A percentile compares a stretch with the other conserved stretches of the same genome.
phyloP scores from a whole-genome alignment of 768 basidiomycete species.

The Crassisporium funariophilum region DNA sequence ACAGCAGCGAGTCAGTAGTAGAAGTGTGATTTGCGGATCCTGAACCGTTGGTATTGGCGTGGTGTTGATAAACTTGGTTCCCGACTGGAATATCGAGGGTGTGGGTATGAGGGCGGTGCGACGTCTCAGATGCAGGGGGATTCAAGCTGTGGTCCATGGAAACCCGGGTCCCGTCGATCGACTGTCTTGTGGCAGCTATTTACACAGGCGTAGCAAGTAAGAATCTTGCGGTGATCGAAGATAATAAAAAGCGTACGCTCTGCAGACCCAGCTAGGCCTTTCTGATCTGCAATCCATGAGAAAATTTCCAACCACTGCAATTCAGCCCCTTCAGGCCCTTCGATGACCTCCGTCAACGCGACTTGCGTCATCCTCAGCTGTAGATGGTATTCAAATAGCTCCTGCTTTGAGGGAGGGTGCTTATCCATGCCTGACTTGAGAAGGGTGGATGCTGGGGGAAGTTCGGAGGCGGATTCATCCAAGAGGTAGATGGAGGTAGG shows the following conservation, averaged over 20 bases:
- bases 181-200: too few species aligned
- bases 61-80: neutral
- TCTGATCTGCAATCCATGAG: constrained; percentile 76
- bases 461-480: constrained; percentile 16
- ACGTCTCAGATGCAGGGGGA: too few species aligned
- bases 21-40: constrained; percentile 2
- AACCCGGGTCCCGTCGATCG: too few species aligned
- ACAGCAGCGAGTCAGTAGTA: constrained; percentile 10
- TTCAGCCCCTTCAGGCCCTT: constrained; percentile 85
- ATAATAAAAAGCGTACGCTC: neutral
- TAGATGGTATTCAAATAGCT: constrained; percentile 75
- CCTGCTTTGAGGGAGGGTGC: constrained; percentile 47
- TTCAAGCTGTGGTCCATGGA: too few species aligned
- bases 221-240: too few species aligned
- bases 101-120: too few species aligned
- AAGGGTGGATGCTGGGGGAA: constrained; percentile 41
- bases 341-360: constrained; percentile 76
- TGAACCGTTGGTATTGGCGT: neutral
- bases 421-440: constrained; percentile 24
- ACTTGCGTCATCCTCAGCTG: constrained; percentile 88
- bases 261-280: constrained; percentile 26
- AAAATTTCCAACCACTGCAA: constrained; percentile 83
- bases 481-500: constrained; percentile 3
- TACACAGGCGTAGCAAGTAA: too few species aligned
- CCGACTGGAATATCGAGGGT: too few species aligned